These are phyloP conservation scores for Vanilla planifolia DNA, from an alignment of 106 monocot species.

Conservation along the genomic window DNA sequence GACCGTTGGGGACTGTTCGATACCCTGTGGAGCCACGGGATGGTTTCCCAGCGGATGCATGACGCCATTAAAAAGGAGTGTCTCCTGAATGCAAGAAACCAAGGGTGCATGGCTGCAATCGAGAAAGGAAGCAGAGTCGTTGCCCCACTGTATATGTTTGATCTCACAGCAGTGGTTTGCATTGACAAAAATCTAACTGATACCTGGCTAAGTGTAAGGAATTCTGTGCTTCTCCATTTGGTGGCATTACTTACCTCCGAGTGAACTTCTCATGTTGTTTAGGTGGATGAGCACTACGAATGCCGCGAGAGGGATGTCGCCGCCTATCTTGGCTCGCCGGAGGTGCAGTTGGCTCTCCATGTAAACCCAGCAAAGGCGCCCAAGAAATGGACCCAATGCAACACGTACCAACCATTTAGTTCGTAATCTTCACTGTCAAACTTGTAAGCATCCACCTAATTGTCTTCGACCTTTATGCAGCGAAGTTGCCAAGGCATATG, in stretches of 20 bases:
- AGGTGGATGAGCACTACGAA: conserved; percentile 11
- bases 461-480: conserved; percentile 1
- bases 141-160: conserved; percentile 6
- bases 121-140: background rate
- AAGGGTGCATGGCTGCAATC: background rate
- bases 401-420: too few relatives aligned
- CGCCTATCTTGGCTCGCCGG: conserved; percentile 1
- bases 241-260: too few relatives aligned
- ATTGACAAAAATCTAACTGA: background rate
- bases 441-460: background rate
- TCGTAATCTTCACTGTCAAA: too few relatives aligned
- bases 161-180: background rate
- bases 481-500: conserved; percentile 1
- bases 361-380: conserved; percentile 7
- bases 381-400: conserved; percentile 8
- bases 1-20: conserved; percentile 11
- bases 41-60: background rate
- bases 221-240: too few relatives aligned
- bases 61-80: background rate
- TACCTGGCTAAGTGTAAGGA: background rate
- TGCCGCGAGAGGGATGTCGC: conserved; percentile 6
- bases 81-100: background rate
- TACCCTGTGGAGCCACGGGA: conserved; percentile 12
- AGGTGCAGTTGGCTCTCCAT: conserved; percentile 7
- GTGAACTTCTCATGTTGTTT: too few relatives aligned